Base-by-base conservation (phyloP, 768 basidiomycete species). In the Auriscalpium vulgare region DNA sequence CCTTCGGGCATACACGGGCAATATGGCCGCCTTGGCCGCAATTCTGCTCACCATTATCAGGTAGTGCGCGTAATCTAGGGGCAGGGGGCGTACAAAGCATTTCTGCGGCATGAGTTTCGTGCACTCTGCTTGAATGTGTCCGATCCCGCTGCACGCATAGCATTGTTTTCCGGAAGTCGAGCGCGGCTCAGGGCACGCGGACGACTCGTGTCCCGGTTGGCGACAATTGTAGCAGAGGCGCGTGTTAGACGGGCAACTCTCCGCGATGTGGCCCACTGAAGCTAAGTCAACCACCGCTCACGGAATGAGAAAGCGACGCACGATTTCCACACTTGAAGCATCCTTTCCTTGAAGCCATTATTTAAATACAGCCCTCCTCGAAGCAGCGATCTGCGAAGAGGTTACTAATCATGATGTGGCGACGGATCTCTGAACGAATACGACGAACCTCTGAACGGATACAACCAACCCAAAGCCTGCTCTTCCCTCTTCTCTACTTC, bases 291-390 rank as follows among this genome's bases (percentile, higher is more conserved):
- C 53, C 45, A 29, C 16, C 23, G 21, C 34, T 36, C 46, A 9
- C 13, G 11, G 17, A 16, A 9, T 21, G 54, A 56, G 44, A 61
- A 54, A 8, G 14, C 46, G 60, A 82, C 85, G 74, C 70, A 91
- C 91, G 78, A 72, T 92, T 92, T 69, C 92, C 92, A 69, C 92
- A 95, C 78, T 92, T 95, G 76, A 88, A 93, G 69, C 90, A 93
- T 62, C 88, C 88, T 76, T 90, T 92, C 78, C 84, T 85, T 58
- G 85, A 82, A 77, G 88, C 85, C 88, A 90, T 71, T 78, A 68
- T 71, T n/a, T 59, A 60, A 29, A 62, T 59, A 61, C 51, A 56
- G 52, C 8, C 40, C 40, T 14, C 40, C 17, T 53, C 53, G 36
- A n/a, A 44, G 38, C 50, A n/a, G 37, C 37, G 50, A 35, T 50